phyloP scores from a whole-genome alignment of 495 filamentous ascomycete species.

The Symbiotaphrina buchneri region DNA sequence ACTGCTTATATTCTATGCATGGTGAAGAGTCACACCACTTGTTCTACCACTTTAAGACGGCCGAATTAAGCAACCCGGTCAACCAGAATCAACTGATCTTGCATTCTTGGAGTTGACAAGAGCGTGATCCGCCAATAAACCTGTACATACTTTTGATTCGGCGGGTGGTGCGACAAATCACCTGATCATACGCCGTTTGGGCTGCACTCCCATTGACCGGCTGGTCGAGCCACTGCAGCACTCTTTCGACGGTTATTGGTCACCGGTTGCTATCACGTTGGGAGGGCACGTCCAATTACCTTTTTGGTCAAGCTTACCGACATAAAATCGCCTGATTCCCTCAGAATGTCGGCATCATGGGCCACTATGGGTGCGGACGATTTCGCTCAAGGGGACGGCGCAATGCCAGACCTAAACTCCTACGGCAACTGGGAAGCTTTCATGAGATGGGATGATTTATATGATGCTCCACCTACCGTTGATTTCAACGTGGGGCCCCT shows the following conservation, averaged over 20 bases:
- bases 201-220: neutral
- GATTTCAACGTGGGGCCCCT: no score
- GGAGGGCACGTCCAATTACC: neutral
- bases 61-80: no score
- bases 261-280: neutral
- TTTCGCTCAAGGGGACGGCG: neutral
- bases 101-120: no score
- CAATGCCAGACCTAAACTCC: neutral
- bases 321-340: neutral
- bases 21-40: no score
- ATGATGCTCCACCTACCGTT: no score
- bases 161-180: neutral
- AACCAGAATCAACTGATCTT: no score
- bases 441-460: conserved; percentile 3
- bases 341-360: conserved; percentile 1
- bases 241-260: neutral
- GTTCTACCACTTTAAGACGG: no score
- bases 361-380: neutral
- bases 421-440: conserved; percentile 4
- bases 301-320: neutral
- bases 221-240: no score
- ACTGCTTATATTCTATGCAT: no score
- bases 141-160: no score
- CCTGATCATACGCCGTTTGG: neutral
- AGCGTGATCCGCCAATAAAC: no score